Base-by-base conservation (phyloP, 23 red algal genomes). In the Agarophyton chilense region DNA sequence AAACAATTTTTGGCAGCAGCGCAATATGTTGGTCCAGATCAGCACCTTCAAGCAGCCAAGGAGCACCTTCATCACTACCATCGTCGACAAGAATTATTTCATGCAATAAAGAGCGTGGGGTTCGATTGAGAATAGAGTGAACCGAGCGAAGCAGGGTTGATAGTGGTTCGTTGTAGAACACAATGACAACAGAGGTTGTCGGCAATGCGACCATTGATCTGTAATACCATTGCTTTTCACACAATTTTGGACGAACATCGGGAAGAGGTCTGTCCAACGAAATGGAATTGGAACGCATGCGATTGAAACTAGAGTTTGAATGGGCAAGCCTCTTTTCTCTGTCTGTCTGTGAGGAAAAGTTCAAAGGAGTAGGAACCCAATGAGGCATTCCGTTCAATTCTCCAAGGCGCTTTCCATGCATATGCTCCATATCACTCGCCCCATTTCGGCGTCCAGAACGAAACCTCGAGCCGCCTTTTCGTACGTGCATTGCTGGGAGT, bases 21-120 rank as follows among this genome's bases (percentile, higher is more conserved):
- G 61, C 52, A 61, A 91, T 52, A 91, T 91, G 87, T 16, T 58
- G 56, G 33, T 91, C 87, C 29, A 91, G 63, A 2, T 79, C 73
- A 0, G 47, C 73, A 0, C 87, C 87, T 14, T 79, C 58, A 16
- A 72, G 41, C 57, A 91, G 43, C 87, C 87, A 91, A 16, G 87
- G 87, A 4, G 87, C 87, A n/a, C 78, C 62, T 10, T 64, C 76
- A 91, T 91, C 87, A 40, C 87, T 91, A 2, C 87, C 87, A 72
- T 91, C 87, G 63, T 91, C 87, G 17, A 91, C 87, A 40, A 91
- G 73, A 19, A 91, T 81, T 31, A 91, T 91, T 71, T 91, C 74
- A 32, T 81, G 72, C 62, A 91, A 47, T 28, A 91, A 72, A 16
- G 68, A 52, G 9, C 22, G 55, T 22, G 87, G 87, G 10, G 87